Base-by-base conservation (phyloP, 768 basidiomycete genomes). In the Kwoniella bestiolae region DNA sequence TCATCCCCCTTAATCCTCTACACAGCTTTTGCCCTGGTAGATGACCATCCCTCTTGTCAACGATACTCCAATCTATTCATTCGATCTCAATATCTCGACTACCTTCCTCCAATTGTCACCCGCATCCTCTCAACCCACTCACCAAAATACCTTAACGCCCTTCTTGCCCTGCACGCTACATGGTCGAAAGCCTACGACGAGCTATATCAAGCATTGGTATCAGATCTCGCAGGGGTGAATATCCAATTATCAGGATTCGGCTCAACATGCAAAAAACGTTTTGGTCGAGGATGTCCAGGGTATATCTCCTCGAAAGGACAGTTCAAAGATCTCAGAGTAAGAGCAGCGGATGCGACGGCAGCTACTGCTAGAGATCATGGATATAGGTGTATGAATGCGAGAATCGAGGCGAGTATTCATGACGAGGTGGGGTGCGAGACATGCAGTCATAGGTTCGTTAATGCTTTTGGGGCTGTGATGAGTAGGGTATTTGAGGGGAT, bases 391-490 rank as follows among this genome's bases (percentile, higher is more conserved):
- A 65, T 58, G 63, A 35, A 34, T 23, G 1, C 5, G 1, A 8
- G 16, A 14, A 31, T 65, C 8, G 56, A 65, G 25, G 63, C 58
- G 18, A 26, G 34, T 0, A 53, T 65, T n/a, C 31, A 59, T n/a
- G 32, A 45, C 11, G 46, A 34, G 5, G 41, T 59, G 18, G 12
- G 47, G 6, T 65, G 63, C 21, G 31, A 46, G 11, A 65, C 63
- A 2, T 65, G 63, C 29, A 32, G 56, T 18, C 53, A 65, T 53
- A 45, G 63, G 6, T 29, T 65, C 2, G 51, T 65, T 14, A 65
- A 65, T 45, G 63, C 56, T 25, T 65, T 25, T 59, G 63, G 50
- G 25, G 63, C 63, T 18, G 63, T 55, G 32, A 50, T 65, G 62
- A 47, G 46, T 9, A 35, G 16, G 38, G 38, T 41, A 18, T 41